Evolutionary conservation across 2,329 filamentous ascomycete genomes (phyloP).

Genomic region (Dactylellina drechsleri): DNA sequence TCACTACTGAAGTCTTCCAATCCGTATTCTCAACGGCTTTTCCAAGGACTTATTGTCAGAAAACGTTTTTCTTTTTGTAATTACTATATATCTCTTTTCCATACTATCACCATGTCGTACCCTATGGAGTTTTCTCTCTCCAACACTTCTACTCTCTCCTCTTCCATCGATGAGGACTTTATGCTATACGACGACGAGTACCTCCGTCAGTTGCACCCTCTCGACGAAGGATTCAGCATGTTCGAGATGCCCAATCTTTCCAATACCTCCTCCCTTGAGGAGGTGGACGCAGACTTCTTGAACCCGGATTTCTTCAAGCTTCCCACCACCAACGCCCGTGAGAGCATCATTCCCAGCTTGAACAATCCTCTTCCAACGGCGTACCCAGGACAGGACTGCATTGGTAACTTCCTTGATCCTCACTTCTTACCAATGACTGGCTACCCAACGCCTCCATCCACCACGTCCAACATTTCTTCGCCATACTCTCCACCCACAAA

Average conservation of each 20-base stretch:
- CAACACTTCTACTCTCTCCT: slow-evolving; percentile 36
- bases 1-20: slow-evolving; percentile 28
- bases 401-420: slow-evolving; percentile 17
- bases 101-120: slow-evolving; percentile 34
- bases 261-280: slow-evolving; percentile 28
- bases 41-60: background rate
- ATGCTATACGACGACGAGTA: slow-evolving; percentile 48
- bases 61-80: slow-evolving; percentile 13
- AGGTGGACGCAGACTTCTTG: slow-evolving; percentile 41
- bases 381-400: slow-evolving; percentile 20
- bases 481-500: slow-evolving; percentile 42
- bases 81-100: background rate
- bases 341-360: slow-evolving; percentile 35
- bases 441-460: slow-evolving; percentile 50
- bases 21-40: slow-evolving; percentile 6
- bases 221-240: slow-evolving; percentile 51
- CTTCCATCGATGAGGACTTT: slow-evolving; percentile 48
- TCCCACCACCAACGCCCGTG: slow-evolving; percentile 24
- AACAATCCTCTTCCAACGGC: slow-evolving; percentile 26
- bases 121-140: slow-evolving; percentile 47
- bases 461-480: slow-evolving; percentile 31
- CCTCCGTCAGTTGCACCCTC: slow-evolving; percentile 30
- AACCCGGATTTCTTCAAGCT: slow-evolving; percentile 48
- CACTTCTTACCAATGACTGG: slow-evolving; percentile 17
- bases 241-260: slow-evolving; percentile 33